A percentile compares a stretch with the other conserved stretches of the same genome.
phyloP scores from a whole-genome alignment of 2,329 filamentous ascomycete species.

The Arthrobotrys entomopaga region DNA sequence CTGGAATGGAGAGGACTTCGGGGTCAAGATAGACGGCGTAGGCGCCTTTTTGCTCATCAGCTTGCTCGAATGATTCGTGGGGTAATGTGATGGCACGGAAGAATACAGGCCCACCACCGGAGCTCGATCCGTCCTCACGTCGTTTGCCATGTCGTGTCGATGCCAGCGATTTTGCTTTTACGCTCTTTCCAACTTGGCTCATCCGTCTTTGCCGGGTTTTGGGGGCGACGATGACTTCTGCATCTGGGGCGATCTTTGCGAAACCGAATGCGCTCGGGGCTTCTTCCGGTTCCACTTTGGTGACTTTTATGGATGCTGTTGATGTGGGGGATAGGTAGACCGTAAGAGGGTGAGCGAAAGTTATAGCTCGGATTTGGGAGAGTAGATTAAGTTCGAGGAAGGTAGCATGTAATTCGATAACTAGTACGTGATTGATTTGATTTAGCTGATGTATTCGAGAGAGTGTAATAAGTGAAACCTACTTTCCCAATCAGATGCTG shows the following conservation, averaged over 20 bases:
- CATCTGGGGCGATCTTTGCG: slow-evolving; percentile 90
- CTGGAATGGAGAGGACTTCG: slow-evolving; percentile 69
- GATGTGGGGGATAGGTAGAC: slow-evolving; percentile 94
- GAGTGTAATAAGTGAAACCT: slow-evolving; percentile 59
- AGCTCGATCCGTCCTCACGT: slow-evolving; percentile 58
- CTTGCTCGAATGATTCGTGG: slow-evolving; percentile 81
- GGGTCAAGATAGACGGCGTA: slow-evolving; percentile 83
- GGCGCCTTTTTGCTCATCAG: slow-evolving; percentile 68
- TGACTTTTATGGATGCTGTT: slow-evolving; percentile 88
- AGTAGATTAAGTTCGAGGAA: slow-evolving; percentile 95
- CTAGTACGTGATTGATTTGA: slow-evolving; percentile 59
- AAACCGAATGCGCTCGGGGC: slow-evolving; percentile 73
- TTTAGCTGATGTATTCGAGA: background rate
- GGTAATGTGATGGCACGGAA: slow-evolving; percentile 78
- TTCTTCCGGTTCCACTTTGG: slow-evolving; percentile 80
- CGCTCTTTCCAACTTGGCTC: slow-evolving; percentile 59
- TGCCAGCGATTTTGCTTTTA: slow-evolving; percentile 53
- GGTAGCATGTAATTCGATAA: slow-evolving; percentile 95
- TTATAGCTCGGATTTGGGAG: slow-evolving; percentile 87
- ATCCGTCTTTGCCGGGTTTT: slow-evolving; percentile 79
- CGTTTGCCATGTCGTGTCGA: slow-evolving; percentile 47
- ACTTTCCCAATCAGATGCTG: slow-evolving; percentile 95
- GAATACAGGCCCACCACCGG: slow-evolving; percentile 69
- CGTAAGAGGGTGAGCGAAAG: slow-evolving; percentile 78
- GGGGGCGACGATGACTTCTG: slow-evolving; percentile 95